Evolutionary conservation across 345 rosid genomes (phyloP).

Genomic region (Lepidium africanum): DNA sequence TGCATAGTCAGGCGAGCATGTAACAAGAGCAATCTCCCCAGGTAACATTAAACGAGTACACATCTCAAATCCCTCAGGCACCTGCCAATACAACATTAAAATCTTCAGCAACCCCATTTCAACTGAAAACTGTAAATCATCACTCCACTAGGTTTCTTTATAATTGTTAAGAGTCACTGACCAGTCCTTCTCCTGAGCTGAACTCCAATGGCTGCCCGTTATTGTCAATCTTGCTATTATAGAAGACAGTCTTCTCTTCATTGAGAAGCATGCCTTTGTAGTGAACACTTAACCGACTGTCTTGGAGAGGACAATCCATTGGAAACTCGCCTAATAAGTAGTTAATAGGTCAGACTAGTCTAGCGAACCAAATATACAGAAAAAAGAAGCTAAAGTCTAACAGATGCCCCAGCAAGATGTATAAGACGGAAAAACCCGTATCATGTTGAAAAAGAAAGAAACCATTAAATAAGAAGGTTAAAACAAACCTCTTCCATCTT

Average conservation of each 20-base stretch:
- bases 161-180: constrained; percentile 33
- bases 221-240: constrained; percentile 68
- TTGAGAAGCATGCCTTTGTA: constrained; percentile 88
- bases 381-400: not conserved
- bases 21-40: constrained; percentile 84
- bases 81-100: constrained; percentile 33
- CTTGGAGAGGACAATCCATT: constrained; percentile 97
- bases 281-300: constrained; percentile 70
- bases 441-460: not conserved
- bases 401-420: not conserved
- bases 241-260: constrained; percentile 64
- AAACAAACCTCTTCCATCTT: constrained; percentile 75
- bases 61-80: constrained; percentile 98
- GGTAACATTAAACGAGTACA: constrained; percentile 93
- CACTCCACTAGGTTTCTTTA: not conserved
- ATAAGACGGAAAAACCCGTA: not conserved
- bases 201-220: constrained; percentile 82
- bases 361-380: not conserved
- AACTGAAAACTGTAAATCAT: not conserved
- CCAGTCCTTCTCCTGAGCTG: constrained; percentile 93
- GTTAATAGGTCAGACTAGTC: constrained; percentile 16
- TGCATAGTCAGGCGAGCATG: constrained; percentile 97
- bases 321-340: constrained; percentile 82
- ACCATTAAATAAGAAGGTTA: not conserved
- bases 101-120: not conserved